Conservation (phyloP, 2,329 filamentous ascomycete species). For the Fusarium setosum region DNA sequence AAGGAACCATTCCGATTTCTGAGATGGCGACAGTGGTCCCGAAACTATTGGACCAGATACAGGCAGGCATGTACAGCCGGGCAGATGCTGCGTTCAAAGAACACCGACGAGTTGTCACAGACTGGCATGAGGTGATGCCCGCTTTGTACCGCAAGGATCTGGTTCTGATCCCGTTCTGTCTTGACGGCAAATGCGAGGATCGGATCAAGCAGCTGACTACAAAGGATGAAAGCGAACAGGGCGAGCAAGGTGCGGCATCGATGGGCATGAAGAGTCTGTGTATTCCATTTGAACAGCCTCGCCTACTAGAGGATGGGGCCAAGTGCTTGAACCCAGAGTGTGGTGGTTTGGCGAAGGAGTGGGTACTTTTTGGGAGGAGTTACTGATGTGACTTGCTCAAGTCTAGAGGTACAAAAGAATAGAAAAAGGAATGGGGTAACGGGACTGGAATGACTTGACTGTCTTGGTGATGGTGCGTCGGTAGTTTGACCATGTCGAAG, state of each 20-base stretch:
- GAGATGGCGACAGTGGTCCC: conserved; percentile 81
- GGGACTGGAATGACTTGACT: too few relatives aligned
- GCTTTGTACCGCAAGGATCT: conserved; percentile 93
- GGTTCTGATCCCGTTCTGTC: conserved; percentile 90
- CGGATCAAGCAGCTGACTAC: conserved; percentile 93
- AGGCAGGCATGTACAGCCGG: conserved; percentile 80
- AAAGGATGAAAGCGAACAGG: conserved; percentile 72
- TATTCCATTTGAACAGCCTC: conserved; percentile 87
- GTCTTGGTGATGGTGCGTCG: too few relatives aligned
- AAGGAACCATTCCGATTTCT: conserved; percentile 81
- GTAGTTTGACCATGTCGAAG: background rate
- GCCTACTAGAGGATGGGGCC: conserved; percentile 72
- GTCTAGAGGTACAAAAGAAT: too few relatives aligned
- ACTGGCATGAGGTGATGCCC: conserved; percentile 93
- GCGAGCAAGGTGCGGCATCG: conserved; percentile 63
- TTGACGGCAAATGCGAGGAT: conserved; percentile 86
- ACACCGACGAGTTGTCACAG: conserved; percentile 78
- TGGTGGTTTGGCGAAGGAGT: conserved; percentile 79
- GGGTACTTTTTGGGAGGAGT: conserved; percentile 91
- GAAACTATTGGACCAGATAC: conserved; percentile 89
- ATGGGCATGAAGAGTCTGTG: conserved; percentile 78
- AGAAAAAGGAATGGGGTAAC: too few relatives aligned
- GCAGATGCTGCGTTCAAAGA: conserved; percentile 82
- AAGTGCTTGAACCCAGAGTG: conserved; percentile 95
- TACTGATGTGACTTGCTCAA: conserved; percentile 53